A percentile compares a stretch with the other conserved stretches of the same genome.
Evolutionary conservation across 768 basidiomycete species (phyloP).

Genomic region (Rhodotorula diobovata): DNA sequence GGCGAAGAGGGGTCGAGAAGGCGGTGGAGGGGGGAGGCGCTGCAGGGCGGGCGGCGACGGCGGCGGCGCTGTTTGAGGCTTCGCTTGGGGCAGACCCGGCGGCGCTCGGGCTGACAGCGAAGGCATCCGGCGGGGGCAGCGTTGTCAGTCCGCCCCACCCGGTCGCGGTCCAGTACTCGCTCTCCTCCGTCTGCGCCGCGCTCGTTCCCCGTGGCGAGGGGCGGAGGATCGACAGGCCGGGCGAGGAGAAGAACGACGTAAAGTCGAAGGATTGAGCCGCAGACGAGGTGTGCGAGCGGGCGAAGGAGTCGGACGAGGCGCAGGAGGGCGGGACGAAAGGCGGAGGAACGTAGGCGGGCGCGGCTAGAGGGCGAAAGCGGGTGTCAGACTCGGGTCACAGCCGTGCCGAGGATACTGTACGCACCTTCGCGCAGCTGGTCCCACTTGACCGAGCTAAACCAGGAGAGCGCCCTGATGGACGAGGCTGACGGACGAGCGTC

Average conservation of each 20-base stretch:
- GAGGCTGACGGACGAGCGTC: background rate
- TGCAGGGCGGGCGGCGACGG: background rate
- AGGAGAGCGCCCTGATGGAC: conserved; percentile 2
- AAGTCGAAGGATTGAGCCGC: background rate
- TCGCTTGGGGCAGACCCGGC: too few species aligned
- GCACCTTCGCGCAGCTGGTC: background rate
- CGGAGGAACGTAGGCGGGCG: conserved; percentile 8
- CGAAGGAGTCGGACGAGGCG: conserved; percentile 9
- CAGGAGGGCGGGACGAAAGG: background rate
- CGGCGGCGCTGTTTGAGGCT: too few species aligned
- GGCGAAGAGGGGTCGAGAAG: conserved; percentile 30
- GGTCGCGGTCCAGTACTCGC: conserved; percentile 14
- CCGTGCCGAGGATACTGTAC: too few species aligned
- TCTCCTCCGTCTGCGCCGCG: conserved; percentile 9
- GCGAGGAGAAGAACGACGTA: conserved; percentile 35
- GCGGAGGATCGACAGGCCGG: conserved; percentile 36
- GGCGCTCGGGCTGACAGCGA: too few species aligned
- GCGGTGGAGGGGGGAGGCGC: background rate
- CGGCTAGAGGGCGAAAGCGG: background rate
- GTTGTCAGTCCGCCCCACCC: conserved; percentile 16
- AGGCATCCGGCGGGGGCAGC: background rate
- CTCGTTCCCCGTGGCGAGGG: conserved; percentile 7
- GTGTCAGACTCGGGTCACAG: too few species aligned
- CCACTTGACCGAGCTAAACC: conserved; percentile 6
- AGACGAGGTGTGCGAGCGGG: conserved; percentile 1